These are phyloP conservation scores for Capsella rubella DNA, from an alignment of 441 rosid species.

Conservation along the genomic window DNA sequence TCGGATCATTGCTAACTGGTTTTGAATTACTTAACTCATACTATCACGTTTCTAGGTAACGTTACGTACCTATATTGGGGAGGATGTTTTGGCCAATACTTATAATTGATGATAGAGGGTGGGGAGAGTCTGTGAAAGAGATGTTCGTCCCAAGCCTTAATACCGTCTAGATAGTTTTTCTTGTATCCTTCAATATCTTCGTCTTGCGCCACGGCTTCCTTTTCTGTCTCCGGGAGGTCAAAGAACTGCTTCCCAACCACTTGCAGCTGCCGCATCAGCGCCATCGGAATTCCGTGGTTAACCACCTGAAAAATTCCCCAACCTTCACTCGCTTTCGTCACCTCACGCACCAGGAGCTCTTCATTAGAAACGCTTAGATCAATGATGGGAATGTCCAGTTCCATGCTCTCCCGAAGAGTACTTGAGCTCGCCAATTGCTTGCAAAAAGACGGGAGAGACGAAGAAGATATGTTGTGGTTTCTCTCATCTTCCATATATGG, in stretches of 20 bases:
- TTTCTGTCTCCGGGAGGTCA: neutral
- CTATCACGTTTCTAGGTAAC: no score
- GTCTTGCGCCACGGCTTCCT: neutral
- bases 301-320: slow-evolving; percentile 67
- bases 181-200: neutral
- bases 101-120: neutral
- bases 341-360: slow-evolving; percentile 34
- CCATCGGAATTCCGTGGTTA: slow-evolving; percentile 55
- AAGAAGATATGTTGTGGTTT: neutral
- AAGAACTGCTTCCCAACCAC: neutral
- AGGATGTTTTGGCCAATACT: neutral
- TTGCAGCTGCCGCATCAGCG: slow-evolving; percentile 51
- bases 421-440: slow-evolving; percentile 4
- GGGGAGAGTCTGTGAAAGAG: neutral
- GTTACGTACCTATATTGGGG: neutral
- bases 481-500: neutral
- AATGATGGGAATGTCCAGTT: slow-evolving; percentile 45
- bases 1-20: no score
- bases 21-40: no score
- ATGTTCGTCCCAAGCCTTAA: neutral
- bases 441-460: neutral
- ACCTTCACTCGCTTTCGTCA: slow-evolving; percentile 44
- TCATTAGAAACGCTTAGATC: slow-evolving; percentile 45
- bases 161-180: neutral
- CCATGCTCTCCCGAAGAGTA: neutral